Percentiles rank a stretch among this genome's conserved stretches.
These are phyloP conservation scores for Cylindricascospora bacillispora DNA, from an alignment of 1,139 yeast genomes.

Conservation along the genomic window DNA sequence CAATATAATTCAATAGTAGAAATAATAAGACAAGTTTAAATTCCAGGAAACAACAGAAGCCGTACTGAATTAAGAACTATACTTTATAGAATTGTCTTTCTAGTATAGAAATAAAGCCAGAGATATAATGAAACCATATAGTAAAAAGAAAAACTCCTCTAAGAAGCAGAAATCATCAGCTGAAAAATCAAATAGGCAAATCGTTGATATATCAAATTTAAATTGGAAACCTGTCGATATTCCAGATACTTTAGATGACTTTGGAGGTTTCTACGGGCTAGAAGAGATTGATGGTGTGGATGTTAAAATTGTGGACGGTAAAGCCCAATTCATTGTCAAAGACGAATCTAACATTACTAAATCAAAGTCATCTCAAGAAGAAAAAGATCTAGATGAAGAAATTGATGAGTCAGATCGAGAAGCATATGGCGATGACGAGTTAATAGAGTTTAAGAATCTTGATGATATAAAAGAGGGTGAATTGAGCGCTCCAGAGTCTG, in stretches of 20 bases:
- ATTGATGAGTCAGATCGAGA: slow-evolving; percentile 6
- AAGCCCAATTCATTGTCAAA: slow-evolving; percentile 46
- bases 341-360: slow-evolving; percentile 26
- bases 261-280: slow-evolving; percentile 80
- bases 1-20: no score
- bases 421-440: slow-evolving; percentile 10
- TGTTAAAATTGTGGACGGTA: slow-evolving; percentile 51
- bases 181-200: no score
- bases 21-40: no score
- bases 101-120: no score
- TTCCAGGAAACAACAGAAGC: no score
- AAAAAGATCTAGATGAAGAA: slow-evolving; percentile 9
- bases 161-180: no score
- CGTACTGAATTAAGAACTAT: no score
- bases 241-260: slow-evolving; percentile 75
- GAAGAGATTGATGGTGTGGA: slow-evolving; percentile 93
- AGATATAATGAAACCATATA: no score
- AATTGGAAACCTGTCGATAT: slow-evolving; percentile 75
- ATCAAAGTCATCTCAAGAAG: slow-evolving; percentile 3
- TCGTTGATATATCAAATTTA: slow-evolving; percentile 21
- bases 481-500: slow-evolving; percentile 14
- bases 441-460: slow-evolving; percentile 15
- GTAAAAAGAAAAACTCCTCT: no score
- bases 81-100: no score
- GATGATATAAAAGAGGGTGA: slow-evolving; percentile 19